Conservation (phyloP, 2,329 filamentous ascomycete species). For the Fusarium illudens region DNA sequence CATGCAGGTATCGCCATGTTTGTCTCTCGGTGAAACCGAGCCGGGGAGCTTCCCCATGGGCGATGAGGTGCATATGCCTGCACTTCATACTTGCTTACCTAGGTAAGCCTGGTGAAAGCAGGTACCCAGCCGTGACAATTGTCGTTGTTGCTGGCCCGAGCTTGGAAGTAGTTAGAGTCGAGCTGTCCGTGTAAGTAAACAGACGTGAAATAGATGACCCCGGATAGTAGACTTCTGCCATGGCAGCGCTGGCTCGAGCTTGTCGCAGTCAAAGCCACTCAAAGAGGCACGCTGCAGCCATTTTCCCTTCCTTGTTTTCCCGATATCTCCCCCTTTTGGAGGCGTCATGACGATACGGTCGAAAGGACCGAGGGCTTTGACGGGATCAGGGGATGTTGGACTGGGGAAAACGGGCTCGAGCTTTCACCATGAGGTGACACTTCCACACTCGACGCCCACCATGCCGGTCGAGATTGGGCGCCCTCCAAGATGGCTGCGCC, state of each 20-base stretch:
- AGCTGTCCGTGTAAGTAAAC: constrained; percentile 6
- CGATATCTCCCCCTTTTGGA: constrained; percentile 2
- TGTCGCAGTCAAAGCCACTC: not conserved
- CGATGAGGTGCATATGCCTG: constrained; percentile 5
- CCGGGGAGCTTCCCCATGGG: constrained; percentile 4
- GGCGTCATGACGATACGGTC: constrained; percentile 13
- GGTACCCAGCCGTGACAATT: not conserved
- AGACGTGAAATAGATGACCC: not conserved
- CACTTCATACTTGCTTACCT: not conserved
- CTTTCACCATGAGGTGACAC: constrained; percentile 28
- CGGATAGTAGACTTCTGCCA: not conserved
- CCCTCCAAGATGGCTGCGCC: constrained; percentile 1
- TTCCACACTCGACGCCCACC: constrained; percentile 8
- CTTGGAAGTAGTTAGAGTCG: not conserved
- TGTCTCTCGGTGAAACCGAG: constrained; percentile 7
- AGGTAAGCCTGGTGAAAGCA: not conserved
- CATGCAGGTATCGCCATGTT: not conserved
- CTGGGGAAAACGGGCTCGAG: constrained; percentile 21
- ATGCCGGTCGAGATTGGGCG: constrained; percentile 9
- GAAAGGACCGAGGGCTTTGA: constrained; percentile 15
- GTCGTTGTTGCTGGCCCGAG: not conserved
- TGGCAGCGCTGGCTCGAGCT: not conserved
- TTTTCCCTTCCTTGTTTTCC: not conserved
- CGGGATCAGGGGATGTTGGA: constrained; percentile 21
- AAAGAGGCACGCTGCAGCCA: not conserved